Percentiles rank a stretch among this genome's conserved stretches.
Conservation (phyloP, 139 green algal genomes). For the Chlorokybus atmophyticus region DNA sequence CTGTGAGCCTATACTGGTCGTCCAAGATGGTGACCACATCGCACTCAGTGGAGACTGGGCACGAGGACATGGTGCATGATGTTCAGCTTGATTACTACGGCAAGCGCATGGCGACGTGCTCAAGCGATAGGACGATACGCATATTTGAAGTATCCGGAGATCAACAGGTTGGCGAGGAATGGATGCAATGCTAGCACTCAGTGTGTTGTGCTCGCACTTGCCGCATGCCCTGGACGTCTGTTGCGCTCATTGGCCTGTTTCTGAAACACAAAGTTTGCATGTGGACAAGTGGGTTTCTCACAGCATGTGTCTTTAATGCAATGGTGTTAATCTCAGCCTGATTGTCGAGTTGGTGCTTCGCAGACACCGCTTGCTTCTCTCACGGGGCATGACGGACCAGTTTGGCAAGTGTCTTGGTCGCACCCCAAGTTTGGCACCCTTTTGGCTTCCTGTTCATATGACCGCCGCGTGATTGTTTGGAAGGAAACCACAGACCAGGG, state of each 20-base stretch:
- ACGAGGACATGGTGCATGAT: slow-evolving; percentile 79
- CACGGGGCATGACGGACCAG: slow-evolving; percentile 81
- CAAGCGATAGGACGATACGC: slow-evolving; percentile 76
- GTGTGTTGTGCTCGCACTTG: slow-evolving; percentile 1
- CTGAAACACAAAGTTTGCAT: neutral
- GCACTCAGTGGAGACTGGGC: slow-evolving; percentile 63
- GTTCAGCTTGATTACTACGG: slow-evolving; percentile 95
- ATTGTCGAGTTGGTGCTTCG: too few species aligned
- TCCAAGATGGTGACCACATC: slow-evolving; percentile 5
- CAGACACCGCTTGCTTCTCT: neutral
- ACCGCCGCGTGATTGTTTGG: slow-evolving; percentile 85
- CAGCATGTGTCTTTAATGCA: too few species aligned
- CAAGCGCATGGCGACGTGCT: slow-evolving; percentile 76
- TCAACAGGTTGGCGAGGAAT: slow-evolving; percentile 6
- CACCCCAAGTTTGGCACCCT: slow-evolving; percentile 89
- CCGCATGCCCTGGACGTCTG: neutral
- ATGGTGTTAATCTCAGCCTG: too few species aligned
- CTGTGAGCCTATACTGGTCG: too few species aligned
- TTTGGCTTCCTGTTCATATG: slow-evolving; percentile 81
- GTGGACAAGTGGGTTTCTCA: too few species aligned
- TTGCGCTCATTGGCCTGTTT: neutral
- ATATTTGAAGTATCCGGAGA: slow-evolving; percentile 60
- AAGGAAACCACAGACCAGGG: slow-evolving; percentile 57
- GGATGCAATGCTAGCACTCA: neutral
- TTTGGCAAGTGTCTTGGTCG: slow-evolving; percentile 77